Percentiles rank a stretch among this genome's conserved stretches.
Evolutionary conservation across 2,329 filamentous ascomycete genomes (phyloP).

Genomic region (Simplicillium sp.): DNA sequence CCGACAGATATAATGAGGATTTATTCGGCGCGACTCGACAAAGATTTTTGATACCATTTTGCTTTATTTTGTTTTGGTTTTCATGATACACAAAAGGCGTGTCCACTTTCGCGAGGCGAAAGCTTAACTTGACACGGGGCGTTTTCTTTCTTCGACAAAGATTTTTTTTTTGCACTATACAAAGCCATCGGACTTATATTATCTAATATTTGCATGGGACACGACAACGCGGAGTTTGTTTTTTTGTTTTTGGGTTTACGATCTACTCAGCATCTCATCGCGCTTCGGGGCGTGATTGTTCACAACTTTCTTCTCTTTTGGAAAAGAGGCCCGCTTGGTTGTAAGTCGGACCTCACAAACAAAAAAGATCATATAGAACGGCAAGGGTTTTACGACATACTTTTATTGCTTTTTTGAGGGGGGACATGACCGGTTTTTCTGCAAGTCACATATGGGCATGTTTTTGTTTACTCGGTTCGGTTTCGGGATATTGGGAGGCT

Average conservation of each 20-base stretch:
- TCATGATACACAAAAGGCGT: slow-evolving; percentile 38
- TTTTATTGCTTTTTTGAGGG: slow-evolving; percentile 15
- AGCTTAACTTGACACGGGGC: slow-evolving; percentile 6
- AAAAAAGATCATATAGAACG: slow-evolving; percentile 41
- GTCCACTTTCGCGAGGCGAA: slow-evolving; percentile 14
- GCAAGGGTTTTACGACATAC: slow-evolving; percentile 16
- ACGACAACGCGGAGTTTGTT: slow-evolving; percentile 21
- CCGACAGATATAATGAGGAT: slow-evolving; percentile 23
- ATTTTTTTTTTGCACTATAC: slow-evolving; percentile 17
- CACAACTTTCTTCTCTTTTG: background rate
- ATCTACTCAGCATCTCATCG: slow-evolving; percentile 35
- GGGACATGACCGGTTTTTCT: slow-evolving; percentile 11
- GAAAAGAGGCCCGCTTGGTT: too few species aligned
- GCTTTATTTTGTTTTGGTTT: slow-evolving; percentile 30
- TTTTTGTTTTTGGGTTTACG: slow-evolving; percentile 19
- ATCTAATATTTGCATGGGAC: slow-evolving; percentile 18
- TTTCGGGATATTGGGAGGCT: slow-evolving; percentile 14
- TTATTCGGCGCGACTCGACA: slow-evolving; percentile 27
- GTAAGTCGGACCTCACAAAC: slow-evolving; percentile 16
- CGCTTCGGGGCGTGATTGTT: slow-evolving; percentile 2
- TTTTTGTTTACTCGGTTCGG: slow-evolving; percentile 19
- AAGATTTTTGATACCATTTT: slow-evolving; percentile 36
- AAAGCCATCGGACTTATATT: slow-evolving; percentile 5
- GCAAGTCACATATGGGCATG: slow-evolving; percentile 15
- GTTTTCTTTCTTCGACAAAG: slow-evolving; percentile 16